A percentile compares a stretch with the other conserved stretches of the same genome.
These are phyloP conservation scores for Triangularia verruculosa DNA, from an alignment of 2,329 filamentous ascomycete species.

Conservation along the genomic window DNA sequence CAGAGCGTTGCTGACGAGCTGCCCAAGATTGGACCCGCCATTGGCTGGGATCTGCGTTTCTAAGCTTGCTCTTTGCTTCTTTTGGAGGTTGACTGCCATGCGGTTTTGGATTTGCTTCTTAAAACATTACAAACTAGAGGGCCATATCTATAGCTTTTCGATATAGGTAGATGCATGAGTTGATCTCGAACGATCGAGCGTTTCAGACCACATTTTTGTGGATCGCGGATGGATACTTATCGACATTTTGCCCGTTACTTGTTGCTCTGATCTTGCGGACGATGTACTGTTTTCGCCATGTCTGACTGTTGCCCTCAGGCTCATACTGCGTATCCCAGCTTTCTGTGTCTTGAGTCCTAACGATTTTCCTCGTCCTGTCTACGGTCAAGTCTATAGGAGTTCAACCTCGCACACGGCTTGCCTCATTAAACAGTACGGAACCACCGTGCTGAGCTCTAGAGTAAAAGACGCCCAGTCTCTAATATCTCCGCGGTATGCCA, in stretches of 20 bases:
- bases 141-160: background rate
- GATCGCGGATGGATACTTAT: background rate
- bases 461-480: background rate
- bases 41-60: slow-evolving; percentile 70
- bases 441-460: background rate
- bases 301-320: background rate
- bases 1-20: slow-evolving; percentile 96
- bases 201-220: background rate
- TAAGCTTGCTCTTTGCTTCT: slow-evolving; percentile 32
- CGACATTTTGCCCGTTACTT: background rate
- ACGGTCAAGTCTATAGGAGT: background rate
- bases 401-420: background rate
- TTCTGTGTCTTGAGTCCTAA: too few species aligned
- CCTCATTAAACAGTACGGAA: background rate
- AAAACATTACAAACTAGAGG: background rate
- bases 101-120: background rate
- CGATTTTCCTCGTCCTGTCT: too few species aligned
- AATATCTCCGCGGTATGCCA: background rate
- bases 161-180: background rate
- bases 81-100: background rate
- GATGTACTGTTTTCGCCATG: too few species aligned
- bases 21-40: slow-evolving; percentile 81
- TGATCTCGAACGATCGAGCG: background rate
- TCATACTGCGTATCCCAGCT: too few species aligned
- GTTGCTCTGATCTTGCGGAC: background rate